phyloP scores from a whole-genome alignment of 78 protist genomes.

The Dictyostelium purpureum region DNA sequence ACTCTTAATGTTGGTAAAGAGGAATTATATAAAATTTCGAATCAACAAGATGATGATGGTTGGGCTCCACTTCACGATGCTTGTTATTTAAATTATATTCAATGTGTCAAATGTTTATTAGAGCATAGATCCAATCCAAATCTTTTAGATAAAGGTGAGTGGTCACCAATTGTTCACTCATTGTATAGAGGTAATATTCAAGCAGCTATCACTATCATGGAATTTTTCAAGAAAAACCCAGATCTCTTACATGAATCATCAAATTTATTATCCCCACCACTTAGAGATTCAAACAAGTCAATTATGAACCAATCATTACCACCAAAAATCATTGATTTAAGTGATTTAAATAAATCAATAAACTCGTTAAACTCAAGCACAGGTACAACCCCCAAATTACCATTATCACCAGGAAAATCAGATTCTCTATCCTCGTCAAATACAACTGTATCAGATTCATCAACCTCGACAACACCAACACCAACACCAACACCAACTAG shows the following conservation, averaged over 20 bases:
- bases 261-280: neutral
- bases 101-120: conserved; percentile 24
- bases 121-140: conserved; percentile 48
- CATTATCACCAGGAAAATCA: neutral
- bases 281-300: conserved; percentile 46
- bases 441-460: neutral
- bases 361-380: neutral
- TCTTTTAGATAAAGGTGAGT: conserved; percentile 51
- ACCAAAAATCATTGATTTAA: neutral
- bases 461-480: neutral
- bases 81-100: conserved; percentile 19
- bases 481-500: neutral
- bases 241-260: neutral
- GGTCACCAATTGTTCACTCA: conserved; percentile 69
- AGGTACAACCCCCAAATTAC: neutral
- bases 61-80: conserved; percentile 66
- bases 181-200: conserved; percentile 70
- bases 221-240: conserved; percentile 26
- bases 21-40: neutral
- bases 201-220: conserved; percentile 29
- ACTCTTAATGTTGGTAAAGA: neutral
- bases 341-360: neutral
- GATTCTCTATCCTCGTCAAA: neutral
- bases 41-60: conserved; percentile 71
- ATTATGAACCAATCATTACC: neutral